Conservation (phyloP, 495 filamentous ascomycete species). For the Delitschia confertaspora region DNA sequence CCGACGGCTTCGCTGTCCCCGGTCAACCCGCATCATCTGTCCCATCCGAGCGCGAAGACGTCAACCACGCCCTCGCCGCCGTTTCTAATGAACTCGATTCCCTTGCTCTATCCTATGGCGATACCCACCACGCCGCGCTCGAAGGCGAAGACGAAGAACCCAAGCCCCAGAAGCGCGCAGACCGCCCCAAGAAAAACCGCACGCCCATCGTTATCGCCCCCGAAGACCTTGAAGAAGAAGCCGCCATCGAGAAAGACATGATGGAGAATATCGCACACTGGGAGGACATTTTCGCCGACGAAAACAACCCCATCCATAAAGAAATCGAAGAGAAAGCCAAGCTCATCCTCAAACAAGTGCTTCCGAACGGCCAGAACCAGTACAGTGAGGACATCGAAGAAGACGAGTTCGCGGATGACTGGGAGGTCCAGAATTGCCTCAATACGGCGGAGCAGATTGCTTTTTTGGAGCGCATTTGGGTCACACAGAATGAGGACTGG, state of each 20-base stretch:
- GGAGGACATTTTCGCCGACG: slow-evolving; percentile 6
- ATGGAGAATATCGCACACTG: slow-evolving; percentile 11
- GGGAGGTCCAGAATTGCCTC: slow-evolving; percentile 69
- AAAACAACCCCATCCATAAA: slow-evolving; percentile 4
- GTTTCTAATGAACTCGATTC: slow-evolving; percentile 5
- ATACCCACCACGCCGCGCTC: background rate
- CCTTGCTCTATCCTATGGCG: too few relatives aligned
- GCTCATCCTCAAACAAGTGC: background rate
- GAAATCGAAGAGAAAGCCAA: slow-evolving; percentile 6
- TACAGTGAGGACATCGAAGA: slow-evolving; percentile 51
- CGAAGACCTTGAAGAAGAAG: slow-evolving; percentile 32
- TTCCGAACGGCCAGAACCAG: slow-evolving; percentile 3
- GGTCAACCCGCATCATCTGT: slow-evolving; percentile 37
- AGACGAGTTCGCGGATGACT: slow-evolving; percentile 76
- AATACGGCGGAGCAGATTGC: slow-evolving; percentile 60
- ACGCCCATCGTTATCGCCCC: slow-evolving; percentile 24
- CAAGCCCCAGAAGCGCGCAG: slow-evolving; percentile 11
- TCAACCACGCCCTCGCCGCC: slow-evolving; percentile 6
- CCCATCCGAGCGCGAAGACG: slow-evolving; percentile 20
- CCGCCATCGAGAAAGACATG: slow-evolving; percentile 32
- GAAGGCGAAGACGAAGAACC: background rate
- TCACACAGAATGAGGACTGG: slow-evolving; percentile 87
- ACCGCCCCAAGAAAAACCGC: slow-evolving; percentile 13
- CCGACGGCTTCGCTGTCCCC: slow-evolving; percentile 49
- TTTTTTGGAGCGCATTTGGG: slow-evolving; percentile 83